Percentiles rank a stretch among this genome's conserved stretches.
These are phyloP conservation scores for Trichosporon sp. DNA, from an alignment of 1,284 basidiomycete species.

Conservation along the genomic window DNA sequence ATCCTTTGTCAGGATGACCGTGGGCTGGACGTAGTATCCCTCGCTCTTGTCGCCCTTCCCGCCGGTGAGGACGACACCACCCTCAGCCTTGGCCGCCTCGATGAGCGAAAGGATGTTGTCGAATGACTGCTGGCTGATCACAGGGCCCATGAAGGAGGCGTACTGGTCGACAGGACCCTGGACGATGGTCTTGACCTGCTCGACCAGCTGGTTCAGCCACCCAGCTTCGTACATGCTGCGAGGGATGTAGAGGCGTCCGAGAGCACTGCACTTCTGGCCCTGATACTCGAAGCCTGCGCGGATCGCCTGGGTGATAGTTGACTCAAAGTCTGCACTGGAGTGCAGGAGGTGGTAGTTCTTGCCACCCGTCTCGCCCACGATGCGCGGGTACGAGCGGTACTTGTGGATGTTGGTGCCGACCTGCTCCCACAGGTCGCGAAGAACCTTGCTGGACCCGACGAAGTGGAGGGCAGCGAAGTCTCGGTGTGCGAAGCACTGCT, in stretches of 20 bases:
- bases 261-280: slow-evolving; percentile 94
- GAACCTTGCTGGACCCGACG: slow-evolving; percentile 92
- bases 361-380: slow-evolving; percentile 80
- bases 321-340: slow-evolving; percentile 78
- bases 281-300: slow-evolving; percentile 96
- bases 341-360: slow-evolving; percentile 99
- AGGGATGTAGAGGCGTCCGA: slow-evolving; percentile 88
- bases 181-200: slow-evolving; percentile 78
- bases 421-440: slow-evolving; percentile 94
- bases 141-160: slow-evolving; percentile 89
- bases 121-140: slow-evolving; percentile 81
- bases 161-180: slow-evolving; percentile 79
- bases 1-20: slow-evolving; percentile 90
- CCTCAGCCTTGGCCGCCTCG: slow-evolving; percentile 82
- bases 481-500: slow-evolving; percentile 75
- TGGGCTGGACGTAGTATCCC: slow-evolving; percentile 93
- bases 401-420: slow-evolving; percentile 84
- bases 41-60: slow-evolving; percentile 82
- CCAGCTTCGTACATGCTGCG: slow-evolving; percentile 80
- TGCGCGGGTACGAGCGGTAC: slow-evolving; percentile 86
- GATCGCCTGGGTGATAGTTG: slow-evolving; percentile 85
- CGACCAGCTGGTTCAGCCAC: slow-evolving; percentile 79
- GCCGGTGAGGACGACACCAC: slow-evolving; percentile 84
- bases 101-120: slow-evolving; percentile 87
- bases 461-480: slow-evolving; percentile 91